These are phyloP conservation scores for Rhypophila decipiens DNA, from an alignment of 495 filamentous ascomycete species.

Conservation along the genomic window DNA sequence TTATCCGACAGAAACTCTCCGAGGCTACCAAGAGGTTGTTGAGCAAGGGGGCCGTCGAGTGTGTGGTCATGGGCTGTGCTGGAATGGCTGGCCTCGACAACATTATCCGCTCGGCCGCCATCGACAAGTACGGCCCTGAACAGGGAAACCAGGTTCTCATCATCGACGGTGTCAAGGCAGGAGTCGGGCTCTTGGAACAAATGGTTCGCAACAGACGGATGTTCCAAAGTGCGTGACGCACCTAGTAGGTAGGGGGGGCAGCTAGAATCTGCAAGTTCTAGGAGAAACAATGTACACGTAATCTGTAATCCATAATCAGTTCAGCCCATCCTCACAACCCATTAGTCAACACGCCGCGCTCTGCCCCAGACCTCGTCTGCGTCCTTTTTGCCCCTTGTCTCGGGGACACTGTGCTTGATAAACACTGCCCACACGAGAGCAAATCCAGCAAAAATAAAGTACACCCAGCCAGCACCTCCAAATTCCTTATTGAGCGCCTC, in stretches of 20 bases:
- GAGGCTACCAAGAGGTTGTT: slow-evolving; percentile 64
- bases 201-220: slow-evolving; percentile 37
- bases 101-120: slow-evolving; percentile 64
- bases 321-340: not conserved
- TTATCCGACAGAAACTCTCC: slow-evolving; percentile 59
- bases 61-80: slow-evolving; percentile 75
- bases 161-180: slow-evolving; percentile 80
- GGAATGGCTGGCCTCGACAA: slow-evolving; percentile 89
- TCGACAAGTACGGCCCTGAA: slow-evolving; percentile 54
- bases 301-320: not conserved
- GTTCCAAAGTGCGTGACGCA: too few relatives aligned
- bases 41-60: slow-evolving; percentile 47
- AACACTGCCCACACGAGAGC: slow-evolving; percentile 60
- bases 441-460: slow-evolving; percentile 77
- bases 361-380: slow-evolving; percentile 87
- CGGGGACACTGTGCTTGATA: slow-evolving; percentile 65
- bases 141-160: slow-evolving; percentile 58
- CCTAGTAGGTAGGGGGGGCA: not conserved
- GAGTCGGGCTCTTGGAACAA: slow-evolving; percentile 61
- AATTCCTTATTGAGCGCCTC: slow-evolving; percentile 50
- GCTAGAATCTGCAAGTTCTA: not conserved
- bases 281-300: slow-evolving; percentile 4
- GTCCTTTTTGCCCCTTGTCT: slow-evolving; percentile 75
- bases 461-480: slow-evolving; percentile 72
- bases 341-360: slow-evolving; percentile 45